phyloP scores from a whole-genome alignment of 108 stramenopile genomes.

The Skeletonema menzelii region DNA sequence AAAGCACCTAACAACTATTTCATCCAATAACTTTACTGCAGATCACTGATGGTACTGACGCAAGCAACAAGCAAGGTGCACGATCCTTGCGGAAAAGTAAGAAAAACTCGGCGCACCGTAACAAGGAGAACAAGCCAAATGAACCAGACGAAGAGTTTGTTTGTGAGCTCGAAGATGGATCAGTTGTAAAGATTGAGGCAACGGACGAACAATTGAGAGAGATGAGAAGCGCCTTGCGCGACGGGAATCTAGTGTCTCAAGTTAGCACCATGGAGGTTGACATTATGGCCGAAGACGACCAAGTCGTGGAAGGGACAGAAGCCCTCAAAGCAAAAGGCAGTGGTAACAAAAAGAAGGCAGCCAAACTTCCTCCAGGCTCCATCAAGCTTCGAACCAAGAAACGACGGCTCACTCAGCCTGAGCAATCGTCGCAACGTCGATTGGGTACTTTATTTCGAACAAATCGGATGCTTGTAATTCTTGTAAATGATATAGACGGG shows the following conservation, averaged over 20 bases:
- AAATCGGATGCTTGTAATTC: conserved; percentile 15
- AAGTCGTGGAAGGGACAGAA: neutral
- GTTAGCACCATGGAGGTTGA: neutral
- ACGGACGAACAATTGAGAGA: conserved; percentile 6
- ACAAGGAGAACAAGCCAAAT: neutral
- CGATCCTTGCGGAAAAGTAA: neutral
- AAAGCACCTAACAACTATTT: neutral
- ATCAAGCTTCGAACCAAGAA: neutral
- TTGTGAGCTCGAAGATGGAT: conserved; percentile 16
- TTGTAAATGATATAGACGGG: conserved; percentile 8
- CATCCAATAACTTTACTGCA: neutral
- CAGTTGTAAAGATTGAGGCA: conserved; percentile 4
- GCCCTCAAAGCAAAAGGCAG: neutral
- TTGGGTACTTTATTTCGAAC: conserved; percentile 1
- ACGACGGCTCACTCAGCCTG: neutral
- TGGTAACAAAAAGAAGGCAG: neutral
- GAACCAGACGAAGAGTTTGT: conserved; percentile 12
- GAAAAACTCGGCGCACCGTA: neutral
- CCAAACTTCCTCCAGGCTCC: conserved; percentile 5
- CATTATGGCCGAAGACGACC: neutral
- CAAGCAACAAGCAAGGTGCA: neutral
- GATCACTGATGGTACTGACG: neutral
- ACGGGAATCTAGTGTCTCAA: neutral
- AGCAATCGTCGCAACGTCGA: neutral
- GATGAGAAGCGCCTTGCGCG: neutral